Base-by-base conservation (phyloP, 2,329 filamentous ascomycete genomes). In the Ophiostoma sp. region DNA sequence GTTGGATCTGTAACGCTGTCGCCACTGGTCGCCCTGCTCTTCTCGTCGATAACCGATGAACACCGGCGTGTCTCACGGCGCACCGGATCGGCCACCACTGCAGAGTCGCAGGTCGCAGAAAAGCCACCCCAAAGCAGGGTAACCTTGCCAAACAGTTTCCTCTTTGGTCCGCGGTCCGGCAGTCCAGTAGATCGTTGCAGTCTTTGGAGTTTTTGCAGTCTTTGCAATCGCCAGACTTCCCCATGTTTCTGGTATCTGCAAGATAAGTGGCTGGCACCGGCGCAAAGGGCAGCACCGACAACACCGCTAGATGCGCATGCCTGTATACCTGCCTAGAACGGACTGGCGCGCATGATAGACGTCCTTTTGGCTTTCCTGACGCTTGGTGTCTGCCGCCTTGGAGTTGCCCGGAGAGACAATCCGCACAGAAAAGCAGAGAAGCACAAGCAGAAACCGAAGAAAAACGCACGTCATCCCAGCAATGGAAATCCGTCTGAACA, bases 41-140 rank as follows among this genome's bases (percentile, higher is more conserved):
- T 65, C 62, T 65, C 62, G 62, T 65, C 62, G 62, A 65, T 65
- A 39, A 39, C 62, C 62, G 62, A 65, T 65, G 62, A 65, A 65
- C 62, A 39, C 62, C 62, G 62, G 31, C 33, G 60, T 65, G 62
- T 39, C 35, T 65, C 62, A 27, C 35, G 20, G 35, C 7, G 27
- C 54, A 62, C 13, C 57, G 57, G 17, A 33, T 33, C 27, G 15
- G 57, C 27, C 27, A 62, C 57, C 11, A 62, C 57, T 7, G 27
- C 39, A 48, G 4, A 48, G 36, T 39, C 36, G 13, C 36, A 31
- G 27, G 27, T 31, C 27, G 27, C 36, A n/a, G n/a, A 23, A 35
- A 33, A 10, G 27, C 2, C 10, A 64, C 11, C 3, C 17, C 1
- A 39, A 65, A 11, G 6, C 62, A 36, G n/a, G 35, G 62, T 23